Base-by-base conservation (phyloP, 805 yeast species). In the Teunomyces tritomae region DNA sequence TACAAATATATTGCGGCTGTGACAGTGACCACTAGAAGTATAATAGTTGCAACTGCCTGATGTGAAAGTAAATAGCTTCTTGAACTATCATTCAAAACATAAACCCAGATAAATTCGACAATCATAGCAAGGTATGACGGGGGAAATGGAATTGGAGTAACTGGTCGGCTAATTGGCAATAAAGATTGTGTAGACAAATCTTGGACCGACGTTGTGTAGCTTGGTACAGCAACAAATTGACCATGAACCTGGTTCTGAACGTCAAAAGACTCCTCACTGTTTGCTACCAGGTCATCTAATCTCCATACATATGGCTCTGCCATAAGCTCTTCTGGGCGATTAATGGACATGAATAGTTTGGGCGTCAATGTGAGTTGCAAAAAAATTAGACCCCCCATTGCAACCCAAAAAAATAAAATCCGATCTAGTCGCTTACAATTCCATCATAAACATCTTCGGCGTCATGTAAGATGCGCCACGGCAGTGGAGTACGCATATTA, bases 61-160 rank as follows among this genome's bases (percentile, higher is more conserved):
- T 37, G 40, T 28, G 40, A 37, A 37, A 7, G 13, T n/a, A 37
- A 8, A 20, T 24, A 37, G 27, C 26, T 24, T 26, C 40, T 14
- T 24, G 28, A 1, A 8, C 11, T 10, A 2, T 37, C 29, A 4
- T 13, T 37, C n/a, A 37, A 26, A 4, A 37, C 13, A 1, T 33
- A 28, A 14, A 40, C 16, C 24, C 41, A 35, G 4, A 27, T 24
- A 14, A 29, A 37, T 11, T 29, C 28, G 5, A 28, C 13, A n/a
- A 30, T 27, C n/a, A 20, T 11, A 16, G 28, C 26, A 11, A 28
- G n/a, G 13, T 39, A 14, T 11, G 48, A 39, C 2, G 32, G 29
- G 16, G 28, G 30, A 33, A 29, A 30, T 13, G 47, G 89, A 89
- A 41, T 82, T 78, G 61, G 74, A 64, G 44, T 51, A 49, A 26